Evolutionary conservation across 768 basidiomycete genomes (phyloP), one percentile per base, ranked within the genome.

Genomic region (Kwoniella mangroviensis): DNA sequence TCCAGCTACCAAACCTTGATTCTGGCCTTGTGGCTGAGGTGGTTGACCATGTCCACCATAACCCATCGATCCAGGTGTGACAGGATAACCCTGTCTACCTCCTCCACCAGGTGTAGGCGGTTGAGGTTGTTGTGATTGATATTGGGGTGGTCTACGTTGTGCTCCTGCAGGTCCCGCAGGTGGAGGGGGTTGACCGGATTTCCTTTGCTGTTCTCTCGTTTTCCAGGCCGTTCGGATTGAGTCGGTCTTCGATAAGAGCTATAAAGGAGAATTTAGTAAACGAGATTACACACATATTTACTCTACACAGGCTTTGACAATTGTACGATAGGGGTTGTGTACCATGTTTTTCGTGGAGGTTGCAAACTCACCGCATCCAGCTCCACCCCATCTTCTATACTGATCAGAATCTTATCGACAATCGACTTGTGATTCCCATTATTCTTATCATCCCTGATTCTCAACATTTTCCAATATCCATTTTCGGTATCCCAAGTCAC

Each of bases 341-440:
- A n/a, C n/a, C n/a, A n/a, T n/a, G n/a, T n/a, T n/a, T n/a, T n/a
- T n/a, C n/a, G n/a, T n/a, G n/a, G n/a, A n/a, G n/a, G n/a, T n/a
- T n/a, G n/a, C n/a, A n/a, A n/a, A 85, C 90, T 79, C 77, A 98
- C 96, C 73, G 86, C 86, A 51, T 93, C 89, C 78, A 92, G 91
- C 79, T 96, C 93, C 49, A 98, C 93, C 11, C 97, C 97, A 82
- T 98, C 96, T 54, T 88, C 88, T 71, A 99, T 98, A 74, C 91
- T 95, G 74, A 90, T 87, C 63, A 98, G 88, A 76, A 99, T 93
- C 73, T 90, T 92, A 67, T 92, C 89, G 57, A 98, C 93, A 65
- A 94, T 89, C 40, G 84, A 87, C 69, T 87, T 87, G 82, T 92
- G 93, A 82, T 99, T 99, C 17, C 94, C 97, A 72, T 95, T 84